These are phyloP conservation scores for Bisporella sp. DNA, from an alignment of 2,329 filamentous ascomycete genomes.

Conservation along the genomic window DNA sequence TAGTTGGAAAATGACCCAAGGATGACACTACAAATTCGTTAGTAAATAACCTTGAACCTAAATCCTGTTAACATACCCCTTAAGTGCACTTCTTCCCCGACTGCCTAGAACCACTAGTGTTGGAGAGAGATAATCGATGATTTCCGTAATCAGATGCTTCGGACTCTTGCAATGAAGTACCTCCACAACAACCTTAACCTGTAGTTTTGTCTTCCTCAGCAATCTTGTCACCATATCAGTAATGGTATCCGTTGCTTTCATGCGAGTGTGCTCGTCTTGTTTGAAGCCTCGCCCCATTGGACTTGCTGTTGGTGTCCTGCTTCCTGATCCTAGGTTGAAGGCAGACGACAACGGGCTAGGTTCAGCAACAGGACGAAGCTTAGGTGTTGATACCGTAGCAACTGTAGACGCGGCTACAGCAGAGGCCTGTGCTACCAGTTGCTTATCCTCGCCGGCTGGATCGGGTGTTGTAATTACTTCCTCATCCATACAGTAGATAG, in stretches of 20 bases:
- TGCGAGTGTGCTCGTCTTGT: slow-evolving; percentile 70
- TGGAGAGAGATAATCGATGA: slow-evolving; percentile 88
- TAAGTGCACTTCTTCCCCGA: slow-evolving; percentile 82
- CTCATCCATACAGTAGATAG: slow-evolving; percentile 90
- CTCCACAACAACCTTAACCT: slow-evolving; percentile 90
- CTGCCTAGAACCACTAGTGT: slow-evolving; percentile 92
- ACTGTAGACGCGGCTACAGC: slow-evolving; percentile 53
- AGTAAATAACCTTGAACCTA: slow-evolving; percentile 6
- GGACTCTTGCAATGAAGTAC: slow-evolving; percentile 98
- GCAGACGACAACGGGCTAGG: slow-evolving; percentile 15
- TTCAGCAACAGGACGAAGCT: slow-evolving; percentile 8
- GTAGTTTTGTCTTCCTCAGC: slow-evolving; percentile 81
- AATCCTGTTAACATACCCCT: slow-evolving; percentile 58
- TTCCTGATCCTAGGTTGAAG: slow-evolving; percentile 14
- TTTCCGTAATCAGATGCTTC: slow-evolving; percentile 91
- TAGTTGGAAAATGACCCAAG: slow-evolving; percentile 97
- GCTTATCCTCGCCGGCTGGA: slow-evolving; percentile 52
- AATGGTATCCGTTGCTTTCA: slow-evolving; percentile 74
- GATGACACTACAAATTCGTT: slow-evolving; percentile 60
- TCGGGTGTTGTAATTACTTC: slow-evolving; percentile 50
- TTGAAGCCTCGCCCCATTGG: slow-evolving; percentile 39
- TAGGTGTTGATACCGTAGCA: slow-evolving; percentile 24
- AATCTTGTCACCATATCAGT: slow-evolving; percentile 79
- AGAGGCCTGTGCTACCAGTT: slow-evolving; percentile 68
- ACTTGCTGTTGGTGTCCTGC: slow-evolving; percentile 19